Base-by-base conservation (phyloP, 148 eudicot species). In the Pouteria glomerata region DNA sequence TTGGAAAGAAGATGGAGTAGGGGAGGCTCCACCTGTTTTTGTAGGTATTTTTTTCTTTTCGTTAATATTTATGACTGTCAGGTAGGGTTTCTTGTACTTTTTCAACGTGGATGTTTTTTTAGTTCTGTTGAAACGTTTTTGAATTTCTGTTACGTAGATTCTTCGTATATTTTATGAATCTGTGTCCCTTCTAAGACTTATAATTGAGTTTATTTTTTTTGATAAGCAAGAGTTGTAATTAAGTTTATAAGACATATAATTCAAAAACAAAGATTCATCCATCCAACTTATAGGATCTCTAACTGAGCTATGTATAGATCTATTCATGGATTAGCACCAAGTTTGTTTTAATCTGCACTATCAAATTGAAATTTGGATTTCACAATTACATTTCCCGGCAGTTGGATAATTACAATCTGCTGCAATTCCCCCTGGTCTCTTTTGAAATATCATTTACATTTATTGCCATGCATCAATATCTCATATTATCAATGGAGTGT, bases 11-110 rank as follows among this genome's bases (percentile, higher is more conserved):
- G 98, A 91, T 74, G 97, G 92, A 65, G 90, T 88, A 78, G 96
- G 86, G 77, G 98, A 95, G 81, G 98, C 97, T 74, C 98, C 98
- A 29, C 97, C 97, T 84, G 89, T 91, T 79, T 95, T 91, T 91
- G 98, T 95, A 88, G 87, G 98, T 88, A 85, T 86, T 81, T 85
- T 76, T 71, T 77, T 42, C 59, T 24, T 59, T 61, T 19, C 13
- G 33, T n/a, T n/a, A 69, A 64, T 55, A 52, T 42, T 18, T 8
- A 4, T 18, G 47, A 15, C 37, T 23, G 29, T 6, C 45, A 8
- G 8, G 18, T 14, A 61, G 18, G 1, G 8, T 15, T 59, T 14
- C n/a, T n/a, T n/a, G n/a, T n/a, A n/a, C 44, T 39, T 39, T 39
- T 39, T 4, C 7, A 39, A 5, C 5, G 44, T 39, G 44, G 44